These are phyloP conservation scores for Trichosporon ovoides DNA, from an alignment of 1,284 basidiomycete species.

Conservation along the genomic window DNA sequence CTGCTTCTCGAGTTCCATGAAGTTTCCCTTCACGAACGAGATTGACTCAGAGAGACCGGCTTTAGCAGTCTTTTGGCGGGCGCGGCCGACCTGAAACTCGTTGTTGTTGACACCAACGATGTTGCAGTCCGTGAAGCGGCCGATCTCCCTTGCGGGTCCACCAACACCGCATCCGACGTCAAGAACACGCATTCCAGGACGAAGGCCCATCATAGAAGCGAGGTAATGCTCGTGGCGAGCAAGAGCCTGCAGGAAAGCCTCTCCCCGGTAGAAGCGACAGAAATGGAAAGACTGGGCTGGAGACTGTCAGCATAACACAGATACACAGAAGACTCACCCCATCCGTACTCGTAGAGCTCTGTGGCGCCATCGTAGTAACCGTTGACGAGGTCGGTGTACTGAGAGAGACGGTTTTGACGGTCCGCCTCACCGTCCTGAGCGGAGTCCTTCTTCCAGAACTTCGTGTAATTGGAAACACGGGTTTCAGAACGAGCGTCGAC, in stretches of 20 bases:
- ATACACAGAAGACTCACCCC: constrained; percentile 26
- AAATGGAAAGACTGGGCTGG: constrained; percentile 86
- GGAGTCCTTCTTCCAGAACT: constrained; percentile 88
- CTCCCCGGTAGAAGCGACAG: constrained; percentile 95
- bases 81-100: constrained; percentile 85
- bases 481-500: constrained; percentile 70
- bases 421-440: constrained; percentile 64
- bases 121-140: constrained; percentile 78
- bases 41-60: constrained; percentile 75
- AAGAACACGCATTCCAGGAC: constrained; percentile 88
- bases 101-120: constrained; percentile 96
- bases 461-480: constrained; percentile 86
- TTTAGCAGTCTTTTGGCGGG: constrained; percentile 73
- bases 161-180: constrained; percentile 98
- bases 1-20: constrained; percentile 88
- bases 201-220: constrained; percentile 71
- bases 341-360: constrained; percentile 90
- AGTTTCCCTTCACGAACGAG: constrained; percentile 83
- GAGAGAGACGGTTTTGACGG: constrained; percentile 69
- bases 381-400: constrained; percentile 92
- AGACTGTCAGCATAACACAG: background rate
- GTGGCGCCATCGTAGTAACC: constrained; percentile 95
- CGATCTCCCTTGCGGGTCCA: constrained; percentile 93
- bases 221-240: constrained; percentile 99
- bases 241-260: constrained; percentile 72